Base-by-base conservation (phyloP, 2,329 filamentous ascomycete genomes). In the Penicillium nordicum region DNA sequence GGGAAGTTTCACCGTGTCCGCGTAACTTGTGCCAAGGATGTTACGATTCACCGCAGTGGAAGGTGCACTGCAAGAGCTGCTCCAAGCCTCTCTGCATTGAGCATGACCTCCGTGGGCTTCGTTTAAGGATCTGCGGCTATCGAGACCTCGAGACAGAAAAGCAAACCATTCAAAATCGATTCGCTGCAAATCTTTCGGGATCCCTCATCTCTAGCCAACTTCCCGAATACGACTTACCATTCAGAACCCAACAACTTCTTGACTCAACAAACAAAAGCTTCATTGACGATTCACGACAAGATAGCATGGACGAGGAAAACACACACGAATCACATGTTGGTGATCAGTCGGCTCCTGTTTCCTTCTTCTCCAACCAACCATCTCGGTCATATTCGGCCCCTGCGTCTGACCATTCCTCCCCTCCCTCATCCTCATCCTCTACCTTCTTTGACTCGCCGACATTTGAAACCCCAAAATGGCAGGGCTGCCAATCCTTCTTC, bases 21-120 rank as follows among this genome's bases (percentile, higher is more conserved):
- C 78, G 82, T 42, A 82, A 81, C 45, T 67, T 85, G 18, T 85
- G 82, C 64, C 77, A 82, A 50, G 80, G 83, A 55, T 85, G 82
- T 66, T 82, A 83, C 60, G 76, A 79, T 30, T 80, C 79, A n/a
- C 79, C 81, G 45, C 77, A 80, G 46, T 85, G 82, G 82, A 84
- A 82, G 63, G 78, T 84, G n/a, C 77, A 80, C 38, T 85, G 82
- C 67, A 80, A 81, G 63, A 77, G 74, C 42, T 85, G 82, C 71
- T 81, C 81, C 40, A 81, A 77, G 52, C 77, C 82, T 2, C 71
- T 85, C 27, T 85, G 82, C 69, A 82, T 84, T 62, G 82, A 84
- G 62, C 82, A 85, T 66, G 82, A 85, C 61, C 78, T 85, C 43
- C 78, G 82, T 27, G 81, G 78, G 14, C 73, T 84, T 21, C 81